A percentile compares a stretch with the other conserved stretches of the same genome.
phyloP scores from a whole-genome alignment of 2,329 filamentous ascomycete genomes.

The Sphaerulina populicola region DNA sequence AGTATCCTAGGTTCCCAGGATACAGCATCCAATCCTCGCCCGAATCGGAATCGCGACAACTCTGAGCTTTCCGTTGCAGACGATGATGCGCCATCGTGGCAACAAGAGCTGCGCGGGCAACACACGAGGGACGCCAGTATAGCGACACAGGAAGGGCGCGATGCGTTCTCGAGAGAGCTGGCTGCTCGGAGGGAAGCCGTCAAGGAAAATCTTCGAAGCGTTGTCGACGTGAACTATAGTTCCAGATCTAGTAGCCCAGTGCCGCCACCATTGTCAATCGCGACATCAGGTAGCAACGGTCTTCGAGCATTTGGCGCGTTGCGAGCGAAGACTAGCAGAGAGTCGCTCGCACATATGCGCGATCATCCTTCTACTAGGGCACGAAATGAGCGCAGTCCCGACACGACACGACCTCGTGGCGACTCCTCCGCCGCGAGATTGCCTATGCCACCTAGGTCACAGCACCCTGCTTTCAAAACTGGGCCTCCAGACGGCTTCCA shows the following conservation, averaged over 20 bases:
- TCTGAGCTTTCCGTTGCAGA: constrained; percentile 12
- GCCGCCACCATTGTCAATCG: constrained; percentile 23
- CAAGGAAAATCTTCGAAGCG: constrained; percentile 59
- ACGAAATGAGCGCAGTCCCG: constrained; percentile 26
- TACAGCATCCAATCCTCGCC: neutral
- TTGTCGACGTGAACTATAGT: constrained; percentile 53
- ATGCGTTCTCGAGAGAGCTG: constrained; percentile 66
- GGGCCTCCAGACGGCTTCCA: constrained; percentile 11
- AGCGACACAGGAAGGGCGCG: constrained; percentile 49
- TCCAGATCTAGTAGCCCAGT: constrained; percentile 33
- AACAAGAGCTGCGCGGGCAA: constrained; percentile 41
- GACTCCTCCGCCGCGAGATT: constrained; percentile 21
- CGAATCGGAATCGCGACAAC: neutral
- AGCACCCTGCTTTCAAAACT: constrained; percentile 22
- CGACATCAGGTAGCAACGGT: constrained; percentile 19
- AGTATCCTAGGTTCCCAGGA: constrained; percentile 16
- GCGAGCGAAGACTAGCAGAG: constrained; percentile 58
- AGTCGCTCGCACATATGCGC: constrained; percentile 51
- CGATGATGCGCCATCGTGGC: constrained; percentile 36
- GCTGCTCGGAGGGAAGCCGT: constrained; percentile 62
- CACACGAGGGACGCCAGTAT: constrained; percentile 45
- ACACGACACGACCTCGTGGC: constrained; percentile 21
- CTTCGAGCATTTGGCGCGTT: constrained; percentile 57
- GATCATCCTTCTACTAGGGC: constrained; percentile 43
- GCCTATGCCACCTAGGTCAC: constrained; percentile 18